These are phyloP conservation scores for Neurospora sublineolata DNA, from an alignment of 495 filamentous ascomycete species.

Conservation along the genomic window DNA sequence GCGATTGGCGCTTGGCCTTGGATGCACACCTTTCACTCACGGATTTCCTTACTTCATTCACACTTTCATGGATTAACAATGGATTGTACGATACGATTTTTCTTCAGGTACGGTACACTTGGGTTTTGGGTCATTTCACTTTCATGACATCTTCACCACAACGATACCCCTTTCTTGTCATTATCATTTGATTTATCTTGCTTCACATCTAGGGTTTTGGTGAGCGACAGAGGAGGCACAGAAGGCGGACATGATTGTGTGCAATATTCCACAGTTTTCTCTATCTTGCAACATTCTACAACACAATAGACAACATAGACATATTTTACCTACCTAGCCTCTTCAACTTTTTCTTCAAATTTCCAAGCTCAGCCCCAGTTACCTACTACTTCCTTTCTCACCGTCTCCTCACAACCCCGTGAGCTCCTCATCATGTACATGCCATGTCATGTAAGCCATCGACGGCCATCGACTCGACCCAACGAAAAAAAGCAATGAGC, in stretches of 20 bases:
- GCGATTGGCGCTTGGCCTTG: not conserved
- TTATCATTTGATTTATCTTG: not conserved
- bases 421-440: not conserved
- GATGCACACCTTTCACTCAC: not conserved
- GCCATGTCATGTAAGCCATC: not conserved
- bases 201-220: not conserved
- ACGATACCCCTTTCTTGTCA: not conserved
- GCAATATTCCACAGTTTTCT: not conserved
- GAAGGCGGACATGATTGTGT: not conserved
- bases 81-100: not conserved
- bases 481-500: not conserved
- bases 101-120: not conserved
- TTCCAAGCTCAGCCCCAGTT: not conserved
- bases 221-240: not conserved
- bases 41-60: not conserved
- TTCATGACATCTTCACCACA: not conserved
- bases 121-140: not conserved
- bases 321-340: not conserved
- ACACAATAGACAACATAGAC: not conserved
- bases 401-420: not conserved
- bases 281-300: not conserved
- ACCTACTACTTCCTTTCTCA: not conserved
- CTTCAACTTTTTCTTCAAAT: not conserved
- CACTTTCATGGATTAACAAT: not conserved
- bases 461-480: not conserved